These are phyloP conservation scores for Cutaneotrichosporon sp. DNA, from an alignment of 1,284 basidiomycete species.

Conservation along the genomic window DNA sequence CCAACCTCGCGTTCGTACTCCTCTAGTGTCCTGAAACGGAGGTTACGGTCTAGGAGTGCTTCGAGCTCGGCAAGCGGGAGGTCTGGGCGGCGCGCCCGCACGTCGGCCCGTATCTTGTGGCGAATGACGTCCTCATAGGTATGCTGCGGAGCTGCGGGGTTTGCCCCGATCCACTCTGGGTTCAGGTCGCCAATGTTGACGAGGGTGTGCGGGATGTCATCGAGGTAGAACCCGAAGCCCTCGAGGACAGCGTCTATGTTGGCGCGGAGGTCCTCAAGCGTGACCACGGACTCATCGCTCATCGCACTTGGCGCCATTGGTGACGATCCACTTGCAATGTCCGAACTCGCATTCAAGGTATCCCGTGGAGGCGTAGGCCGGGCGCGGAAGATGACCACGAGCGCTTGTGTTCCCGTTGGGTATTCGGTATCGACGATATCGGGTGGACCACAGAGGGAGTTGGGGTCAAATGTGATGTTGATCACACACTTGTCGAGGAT, in stretches of 20 bases:
- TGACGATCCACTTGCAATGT: not conserved
- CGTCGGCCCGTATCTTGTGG: constrained; percentile 1
- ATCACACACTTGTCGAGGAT: not conserved
- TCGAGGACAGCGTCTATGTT: constrained; percentile 1
- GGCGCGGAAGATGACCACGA: not conserved
- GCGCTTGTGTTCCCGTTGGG: not conserved
- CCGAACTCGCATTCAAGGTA: not conserved
- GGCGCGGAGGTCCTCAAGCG: constrained; percentile 1
- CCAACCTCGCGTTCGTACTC: constrained; percentile 1
- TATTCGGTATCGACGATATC: constrained; percentile 6
- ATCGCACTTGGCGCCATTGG: not conserved
- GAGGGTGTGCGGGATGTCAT: not conserved
- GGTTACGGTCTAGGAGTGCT: not conserved
- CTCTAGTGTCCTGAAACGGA: not conserved
- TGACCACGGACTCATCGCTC: not conserved
- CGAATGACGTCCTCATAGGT: constrained; percentile 1
- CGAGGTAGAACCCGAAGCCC: constrained; percentile 1
- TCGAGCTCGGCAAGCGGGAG: not conserved
- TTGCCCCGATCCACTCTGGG: not conserved
- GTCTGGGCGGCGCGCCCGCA: not conserved
- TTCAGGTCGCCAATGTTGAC: constrained; percentile 8
- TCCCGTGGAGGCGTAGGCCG: not conserved
- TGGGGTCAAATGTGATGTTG: not conserved
- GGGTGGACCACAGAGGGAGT: not conserved
- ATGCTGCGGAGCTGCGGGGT: not conserved